phyloP scores from a whole-genome alignment of 192 early-diverging fungal genomes.

The Endogone sp. region DNA sequence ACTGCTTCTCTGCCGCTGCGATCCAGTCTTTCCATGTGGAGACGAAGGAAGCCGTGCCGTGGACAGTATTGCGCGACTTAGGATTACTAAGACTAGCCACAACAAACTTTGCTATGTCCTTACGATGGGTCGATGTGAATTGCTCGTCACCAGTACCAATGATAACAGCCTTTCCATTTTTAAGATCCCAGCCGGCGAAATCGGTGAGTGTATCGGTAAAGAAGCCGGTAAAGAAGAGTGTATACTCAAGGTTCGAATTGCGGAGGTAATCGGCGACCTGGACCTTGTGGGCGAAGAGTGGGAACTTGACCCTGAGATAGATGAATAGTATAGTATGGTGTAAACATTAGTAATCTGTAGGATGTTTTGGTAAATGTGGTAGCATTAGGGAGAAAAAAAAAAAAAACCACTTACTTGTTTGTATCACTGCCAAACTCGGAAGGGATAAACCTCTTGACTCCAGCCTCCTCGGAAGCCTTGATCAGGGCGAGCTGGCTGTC shows the following conservation, averaged over 20 bases:
- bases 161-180: background rate
- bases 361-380: too few relatives aligned
- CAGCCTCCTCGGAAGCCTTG: background rate
- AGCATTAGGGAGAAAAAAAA: background rate
- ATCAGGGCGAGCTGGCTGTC: background rate
- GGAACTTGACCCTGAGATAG: background rate
- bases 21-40: background rate
- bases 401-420: too few relatives aligned
- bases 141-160: background rate
- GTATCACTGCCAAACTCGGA: constrained; percentile 6
- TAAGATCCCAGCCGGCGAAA: background rate
- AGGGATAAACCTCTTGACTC: constrained; percentile 10
- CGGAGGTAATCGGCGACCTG: background rate
- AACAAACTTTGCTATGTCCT: background rate
- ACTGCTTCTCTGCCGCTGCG: background rate
- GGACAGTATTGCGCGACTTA: background rate
- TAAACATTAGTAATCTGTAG: too few relatives aligned
- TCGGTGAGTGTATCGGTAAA: background rate
- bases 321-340: too few relatives aligned
- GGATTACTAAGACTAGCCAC: background rate
- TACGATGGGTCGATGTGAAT: background rate
- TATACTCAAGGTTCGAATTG: background rate
- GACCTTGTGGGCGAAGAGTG: background rate
- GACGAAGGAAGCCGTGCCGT: background rate
- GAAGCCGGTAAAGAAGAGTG: background rate